Evolutionary conservation across 768 basidiomycete genomes (phyloP).

Genomic region (Pisolithus albus): DNA sequence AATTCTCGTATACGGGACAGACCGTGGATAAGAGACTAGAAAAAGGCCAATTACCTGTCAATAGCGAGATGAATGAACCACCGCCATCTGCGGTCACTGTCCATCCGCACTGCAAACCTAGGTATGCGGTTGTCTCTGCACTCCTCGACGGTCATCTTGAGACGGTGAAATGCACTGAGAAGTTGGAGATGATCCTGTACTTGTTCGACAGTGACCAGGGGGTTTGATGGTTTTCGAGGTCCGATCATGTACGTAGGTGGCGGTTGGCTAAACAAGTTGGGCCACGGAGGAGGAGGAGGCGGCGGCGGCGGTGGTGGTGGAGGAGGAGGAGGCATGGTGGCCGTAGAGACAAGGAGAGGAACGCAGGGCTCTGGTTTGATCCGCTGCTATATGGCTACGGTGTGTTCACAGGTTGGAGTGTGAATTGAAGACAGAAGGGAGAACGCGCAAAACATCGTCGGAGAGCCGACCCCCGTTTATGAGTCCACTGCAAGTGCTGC

Average conservation of each 20-base stretch:
- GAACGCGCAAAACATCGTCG: too few species aligned
- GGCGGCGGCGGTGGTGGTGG: too few species aligned
- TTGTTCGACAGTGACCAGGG: conserved; percentile 28
- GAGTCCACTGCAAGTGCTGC: too few species aligned
- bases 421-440: too few species aligned
- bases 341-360: too few species aligned
- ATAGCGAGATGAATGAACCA: conserved; percentile 37
- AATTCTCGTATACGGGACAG: not conserved
- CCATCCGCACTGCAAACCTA: conserved; percentile 16
- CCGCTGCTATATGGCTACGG: too few species aligned
- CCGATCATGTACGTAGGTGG: conserved; percentile 15
- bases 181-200: conserved; percentile 31
- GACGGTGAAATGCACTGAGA: conserved; percentile 26
- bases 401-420: too few species aligned
- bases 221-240: conserved; percentile 8
- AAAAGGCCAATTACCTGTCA: conserved; percentile 22
- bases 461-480: too few species aligned
- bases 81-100: conserved; percentile 26
- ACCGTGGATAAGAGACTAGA: not conserved
- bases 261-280: not conserved
- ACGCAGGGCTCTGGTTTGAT: too few species aligned
- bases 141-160: conserved; percentile 24
- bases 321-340: too few species aligned
- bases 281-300: not conserved
- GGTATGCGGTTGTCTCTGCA: conserved; percentile 24